Conservation (phyloP, 2,329 filamentous ascomycete genomes). For the Pseudogymnoascus sp. region DNA sequence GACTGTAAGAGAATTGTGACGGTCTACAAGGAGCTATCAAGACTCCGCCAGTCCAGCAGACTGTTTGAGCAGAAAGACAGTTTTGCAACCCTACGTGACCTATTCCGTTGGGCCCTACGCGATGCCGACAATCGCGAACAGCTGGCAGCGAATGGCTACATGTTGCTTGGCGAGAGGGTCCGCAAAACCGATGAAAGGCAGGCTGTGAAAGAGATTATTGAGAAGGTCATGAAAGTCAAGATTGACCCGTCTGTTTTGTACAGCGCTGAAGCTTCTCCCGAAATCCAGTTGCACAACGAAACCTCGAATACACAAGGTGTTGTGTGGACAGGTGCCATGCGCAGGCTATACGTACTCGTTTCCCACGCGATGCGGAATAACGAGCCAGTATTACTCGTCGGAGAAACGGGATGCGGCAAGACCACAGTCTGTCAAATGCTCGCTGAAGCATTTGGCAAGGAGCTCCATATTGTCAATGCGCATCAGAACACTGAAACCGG, state of each 20-base stretch:
- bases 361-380: slow-evolving; percentile 77
- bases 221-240: slow-evolving; percentile 78
- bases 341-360: slow-evolving; percentile 83
- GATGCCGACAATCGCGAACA: slow-evolving; percentile 79
- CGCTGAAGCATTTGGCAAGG: slow-evolving; percentile 66
- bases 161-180: slow-evolving; percentile 91
- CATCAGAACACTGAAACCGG: slow-evolving; percentile 98
- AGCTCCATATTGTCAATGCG: slow-evolving; percentile 86
- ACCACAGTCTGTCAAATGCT: slow-evolving; percentile 92
- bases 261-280: slow-evolving; percentile 46
- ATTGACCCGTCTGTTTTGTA: slow-evolving; percentile 72
- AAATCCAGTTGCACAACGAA: slow-evolving; percentile 41
- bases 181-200: slow-evolving; percentile 79
- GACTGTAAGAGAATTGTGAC: slow-evolving; percentile 86
- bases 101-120: slow-evolving; percentile 90
- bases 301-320: slow-evolving; percentile 52
- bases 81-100: slow-evolving; percentile 89
- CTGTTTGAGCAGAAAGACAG: slow-evolving; percentile 96
- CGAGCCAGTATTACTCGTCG: slow-evolving; percentile 88
- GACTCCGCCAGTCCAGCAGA: slow-evolving; percentile 79
- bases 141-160: slow-evolving; percentile 86
- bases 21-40: slow-evolving; percentile 87
- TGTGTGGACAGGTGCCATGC: slow-evolving; percentile 95
- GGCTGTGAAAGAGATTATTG: slow-evolving; percentile 80
- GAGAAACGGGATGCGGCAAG: slow-evolving; percentile 96